Percentiles rank a stretch among this genome's conserved stretches.
These are phyloP conservation scores for Lactuca sativa DNA, from an alignment of 129 eudicot species.

Conservation along the genomic window DNA sequence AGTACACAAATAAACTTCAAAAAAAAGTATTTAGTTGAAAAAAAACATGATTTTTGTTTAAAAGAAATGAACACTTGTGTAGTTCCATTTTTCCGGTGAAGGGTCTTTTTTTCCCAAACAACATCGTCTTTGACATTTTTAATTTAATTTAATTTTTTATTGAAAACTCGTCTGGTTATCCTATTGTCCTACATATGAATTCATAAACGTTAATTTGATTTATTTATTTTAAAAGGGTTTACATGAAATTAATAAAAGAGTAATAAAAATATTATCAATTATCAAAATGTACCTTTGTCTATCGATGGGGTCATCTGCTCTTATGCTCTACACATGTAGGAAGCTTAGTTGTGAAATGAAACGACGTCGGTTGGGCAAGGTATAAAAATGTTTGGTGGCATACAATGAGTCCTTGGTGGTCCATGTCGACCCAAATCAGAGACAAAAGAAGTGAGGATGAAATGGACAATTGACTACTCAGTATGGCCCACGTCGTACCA, in stretches of 20 bases:
- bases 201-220: background rate
- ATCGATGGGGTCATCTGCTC: background rate
- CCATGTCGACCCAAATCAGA: constrained; percentile 30
- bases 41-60: too few species aligned
- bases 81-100: too few species aligned
- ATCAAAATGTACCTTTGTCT: background rate
- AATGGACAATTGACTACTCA: constrained; percentile 31
- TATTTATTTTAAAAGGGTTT: too few species aligned
- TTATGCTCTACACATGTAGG: background rate
- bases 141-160: too few species aligned
- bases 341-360: background rate
- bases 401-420: constrained; percentile 32
- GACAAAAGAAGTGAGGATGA: constrained; percentile 35
- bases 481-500: constrained; percentile 21
- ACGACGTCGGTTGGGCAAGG: background rate
- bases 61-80: too few species aligned
- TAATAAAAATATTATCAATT: too few species aligned
- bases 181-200: background rate
- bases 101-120: too few species aligned
- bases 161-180: background rate
- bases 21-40: too few species aligned
- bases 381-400: constrained; percentile 9
- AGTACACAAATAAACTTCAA: too few species aligned
- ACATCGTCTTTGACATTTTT: too few species aligned
- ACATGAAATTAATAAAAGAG: too few species aligned